Percentiles rank a stretch among this genome's conserved stretches.
Conservation (phyloP, 2,329 filamentous ascomycete genomes). For the Neopestalotiopsis sp. region DNA sequence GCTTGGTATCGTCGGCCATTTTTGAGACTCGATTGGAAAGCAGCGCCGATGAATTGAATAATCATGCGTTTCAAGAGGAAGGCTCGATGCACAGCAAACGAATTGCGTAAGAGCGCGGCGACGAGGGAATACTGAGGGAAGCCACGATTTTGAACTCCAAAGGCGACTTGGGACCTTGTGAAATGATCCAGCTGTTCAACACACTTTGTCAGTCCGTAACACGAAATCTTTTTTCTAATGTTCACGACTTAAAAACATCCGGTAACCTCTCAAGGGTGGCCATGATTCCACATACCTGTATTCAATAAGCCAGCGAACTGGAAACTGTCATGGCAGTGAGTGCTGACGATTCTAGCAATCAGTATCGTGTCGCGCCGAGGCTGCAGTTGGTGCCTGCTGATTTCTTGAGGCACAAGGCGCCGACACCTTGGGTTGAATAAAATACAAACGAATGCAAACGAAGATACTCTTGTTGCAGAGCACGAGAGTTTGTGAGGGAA, state of each 20-base stretch:
- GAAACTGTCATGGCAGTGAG: neutral
- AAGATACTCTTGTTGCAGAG: neutral
- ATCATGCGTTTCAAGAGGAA: neutral
- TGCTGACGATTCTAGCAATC: neutral
- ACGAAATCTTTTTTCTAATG: neutral
- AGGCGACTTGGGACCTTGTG: too few relatives aligned
- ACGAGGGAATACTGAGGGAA: neutral
- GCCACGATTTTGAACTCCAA: neutral
- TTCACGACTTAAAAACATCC: neutral
- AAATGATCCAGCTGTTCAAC: neutral
- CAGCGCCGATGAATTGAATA: neutral
- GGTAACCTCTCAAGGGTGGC: neutral
- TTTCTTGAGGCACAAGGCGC: neutral
- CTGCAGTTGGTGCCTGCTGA: neutral
- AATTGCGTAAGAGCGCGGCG: neutral
- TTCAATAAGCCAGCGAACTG: neutral
- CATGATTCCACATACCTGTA: neutral
- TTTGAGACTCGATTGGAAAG: neutral
- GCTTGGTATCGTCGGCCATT: neutral
- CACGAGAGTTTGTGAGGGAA: neutral
- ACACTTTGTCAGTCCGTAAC: neutral
- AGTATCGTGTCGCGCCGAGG: neutral
- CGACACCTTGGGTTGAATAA: neutral
- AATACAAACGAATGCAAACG: neutral
- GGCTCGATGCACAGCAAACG: neutral